phyloP scores from a whole-genome alignment of 768 basidiomycete genomes.

The Favolaschia claudopus region DNA sequence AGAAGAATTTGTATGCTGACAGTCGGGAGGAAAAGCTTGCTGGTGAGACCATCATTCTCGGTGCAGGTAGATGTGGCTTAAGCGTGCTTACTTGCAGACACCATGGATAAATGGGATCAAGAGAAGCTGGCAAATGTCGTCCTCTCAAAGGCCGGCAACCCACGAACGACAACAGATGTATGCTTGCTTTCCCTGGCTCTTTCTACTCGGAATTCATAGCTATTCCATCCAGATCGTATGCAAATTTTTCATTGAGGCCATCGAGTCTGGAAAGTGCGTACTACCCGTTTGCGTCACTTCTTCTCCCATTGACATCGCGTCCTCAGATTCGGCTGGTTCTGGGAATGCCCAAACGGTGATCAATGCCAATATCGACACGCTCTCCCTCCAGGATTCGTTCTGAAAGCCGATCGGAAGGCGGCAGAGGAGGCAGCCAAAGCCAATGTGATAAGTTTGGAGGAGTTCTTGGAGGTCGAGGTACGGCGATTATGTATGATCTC shows the following conservation, averaged over 20 bases:
- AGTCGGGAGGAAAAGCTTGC: conserved; percentile 78
- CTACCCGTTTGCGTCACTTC: background rate
- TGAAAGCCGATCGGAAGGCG: conserved; percentile 90
- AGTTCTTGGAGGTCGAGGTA: conserved; percentile 98
- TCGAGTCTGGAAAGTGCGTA: conserved; percentile 83
- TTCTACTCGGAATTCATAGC: background rate
- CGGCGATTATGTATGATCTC: conserved; percentile 21
- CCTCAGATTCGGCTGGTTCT: conserved; percentile 89
- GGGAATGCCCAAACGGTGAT: conserved; percentile 94
- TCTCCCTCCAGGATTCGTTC: conserved; percentile 89
- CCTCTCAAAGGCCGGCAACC: conserved; percentile 86
- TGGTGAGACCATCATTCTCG: conserved; percentile 53
- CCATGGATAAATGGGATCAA: conserved; percentile 98
- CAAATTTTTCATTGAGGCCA: conserved; percentile 96
- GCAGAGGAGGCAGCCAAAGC: conserved; percentile 91
- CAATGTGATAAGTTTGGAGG: conserved; percentile 89
- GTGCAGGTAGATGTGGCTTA: background rate
- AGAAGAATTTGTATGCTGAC: conserved; percentile 95
- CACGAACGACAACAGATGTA: conserved; percentile 91
- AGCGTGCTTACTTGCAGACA: conserved; percentile 61
- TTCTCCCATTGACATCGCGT: background rate
- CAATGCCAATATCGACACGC: conserved; percentile 81
- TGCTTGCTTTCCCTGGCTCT: conserved; percentile 23
- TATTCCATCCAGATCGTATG: conserved; percentile 81
- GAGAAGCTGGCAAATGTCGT: conserved; percentile 92